These are phyloP conservation scores for Calcarisporium arbuscula DNA, from an alignment of 2,329 filamentous ascomycete species.

Conservation along the genomic window DNA sequence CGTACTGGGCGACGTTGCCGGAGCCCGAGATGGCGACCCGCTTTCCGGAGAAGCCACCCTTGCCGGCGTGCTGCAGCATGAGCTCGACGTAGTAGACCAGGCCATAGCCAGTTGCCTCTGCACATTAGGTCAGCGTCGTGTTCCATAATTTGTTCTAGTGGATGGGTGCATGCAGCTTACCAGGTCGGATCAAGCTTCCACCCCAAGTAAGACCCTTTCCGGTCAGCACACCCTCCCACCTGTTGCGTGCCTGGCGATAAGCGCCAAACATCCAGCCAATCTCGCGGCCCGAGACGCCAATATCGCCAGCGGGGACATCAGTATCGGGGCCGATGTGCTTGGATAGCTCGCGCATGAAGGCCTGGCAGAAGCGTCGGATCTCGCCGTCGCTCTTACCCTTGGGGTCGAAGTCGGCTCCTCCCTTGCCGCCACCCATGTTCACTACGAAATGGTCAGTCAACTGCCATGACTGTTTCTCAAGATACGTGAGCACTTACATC, in stretches of 20 bases:
- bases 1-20: constrained; percentile 97
- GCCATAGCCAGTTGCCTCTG: constrained; percentile 92
- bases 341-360: constrained; percentile 93
- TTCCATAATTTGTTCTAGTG: neutral
- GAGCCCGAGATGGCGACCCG: constrained; percentile 93
- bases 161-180: constrained; percentile 20
- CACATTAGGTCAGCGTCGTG: constrained; percentile 4
- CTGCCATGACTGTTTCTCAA: too few relatives aligned
- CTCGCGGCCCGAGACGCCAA: constrained; percentile 87
- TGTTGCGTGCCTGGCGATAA: constrained; percentile 82
- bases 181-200: constrained; percentile 83
- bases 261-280: constrained; percentile 93
- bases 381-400: constrained; percentile 97
- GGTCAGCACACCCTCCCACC: constrained; percentile 93
- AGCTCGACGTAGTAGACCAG: constrained; percentile 93
- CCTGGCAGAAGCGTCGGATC: constrained; percentile 92
- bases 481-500: constrained; percentile 58
- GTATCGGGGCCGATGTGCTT: constrained; percentile 96
- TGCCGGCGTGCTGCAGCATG: constrained; percentile 89
- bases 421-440: constrained; percentile 92
- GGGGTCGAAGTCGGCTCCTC: constrained; percentile 96
- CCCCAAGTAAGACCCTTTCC: constrained; percentile 94
- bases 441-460: constrained; percentile 16
- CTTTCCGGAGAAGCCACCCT: constrained; percentile 84
- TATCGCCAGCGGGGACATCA: constrained; percentile 94